Evolutionary conservation across 768 basidiomycete genomes (phyloP).

Genomic region (Boletus eberwhitei): DNA sequence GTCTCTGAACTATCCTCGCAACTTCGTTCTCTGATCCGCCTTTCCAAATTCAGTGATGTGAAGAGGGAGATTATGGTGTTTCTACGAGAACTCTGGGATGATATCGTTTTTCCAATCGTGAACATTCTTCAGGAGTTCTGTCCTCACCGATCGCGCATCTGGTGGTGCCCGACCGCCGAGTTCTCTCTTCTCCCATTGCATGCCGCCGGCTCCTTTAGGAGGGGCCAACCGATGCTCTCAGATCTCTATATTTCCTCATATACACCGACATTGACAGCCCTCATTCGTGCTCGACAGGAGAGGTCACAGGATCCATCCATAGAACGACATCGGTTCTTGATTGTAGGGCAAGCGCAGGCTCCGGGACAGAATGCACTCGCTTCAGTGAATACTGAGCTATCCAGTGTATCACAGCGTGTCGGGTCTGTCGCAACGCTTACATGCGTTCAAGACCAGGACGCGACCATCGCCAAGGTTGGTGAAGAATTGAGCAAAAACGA

Average conservation of each 20-base stretch:
- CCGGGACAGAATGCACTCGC: neutral
- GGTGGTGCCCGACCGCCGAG: conserved; percentile 14
- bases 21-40: neutral
- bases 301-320: too few species aligned
- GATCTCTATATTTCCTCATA: neutral
- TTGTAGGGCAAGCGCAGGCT: conserved; percentile 4
- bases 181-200: conserved; percentile 4
- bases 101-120: conserved; percentile 16
- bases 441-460: neutral
- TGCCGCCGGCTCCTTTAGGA: neutral
- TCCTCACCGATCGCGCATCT: conserved; percentile 6
- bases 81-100: conserved; percentile 20
- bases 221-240: neutral
- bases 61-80: neutral
- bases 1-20: neutral
- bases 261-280: neutral
- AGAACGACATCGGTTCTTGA: neutral
- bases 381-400: neutral
- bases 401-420: neutral
- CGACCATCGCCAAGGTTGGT: neutral
- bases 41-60: neutral
- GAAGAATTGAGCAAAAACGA: neutral
- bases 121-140: neutral
- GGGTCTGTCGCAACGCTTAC: neutral
- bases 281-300: neutral